Base-by-base conservation (phyloP, 371 early-diverging fungal species). In the Actinomortierella ambigua region DNA sequence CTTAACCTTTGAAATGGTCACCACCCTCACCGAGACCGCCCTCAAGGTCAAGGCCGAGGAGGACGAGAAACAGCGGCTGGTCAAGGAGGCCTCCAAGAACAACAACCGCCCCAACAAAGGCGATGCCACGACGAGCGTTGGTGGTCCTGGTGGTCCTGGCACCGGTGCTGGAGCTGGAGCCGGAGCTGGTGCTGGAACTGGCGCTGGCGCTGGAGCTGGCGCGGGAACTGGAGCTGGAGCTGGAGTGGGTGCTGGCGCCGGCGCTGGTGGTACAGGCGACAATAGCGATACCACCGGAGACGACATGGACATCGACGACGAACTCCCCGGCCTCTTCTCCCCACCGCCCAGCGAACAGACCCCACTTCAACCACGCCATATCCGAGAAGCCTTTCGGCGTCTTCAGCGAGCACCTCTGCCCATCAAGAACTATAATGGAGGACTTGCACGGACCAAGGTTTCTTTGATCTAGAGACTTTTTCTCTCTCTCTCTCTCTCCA, bases 1-100 rank as follows among this genome's bases (percentile, higher is more conserved):
- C 79, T 78, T 99, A 47, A 92, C 94, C 0, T 97, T 92, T 75
- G 99, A 99, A 73, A 93, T 96, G 90, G 97, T 98, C n/a, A 85
- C 89, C 7, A 90, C 85, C 18, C 68, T 98, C 24, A 98, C 99
- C 11, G 93, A 93, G 64, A 86, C 87, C 1, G 96, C 93, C 0
- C 81, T 98, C 56, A 70, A 82, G 22, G 90, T 97, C 55, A 96
- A 95, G 75, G 64, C 79, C 47, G 85, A 83, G 34, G 69, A 77
- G 5, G 81, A 82, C 8, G 80, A 79, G 20, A 80, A 77, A 24
- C 73, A 71, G 23, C 58, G 73, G 8, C 50, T 71, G 4, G 46
- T 62, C 13, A 54, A 63, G 14, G 73, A 71, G 47, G 73, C 73
- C 2, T 65, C 73, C 17, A 71, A 66, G 28, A 61, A 48, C 24